Percentiles rank a stretch among this genome's conserved stretches.
These are phyloP conservation scores for Beauveria brongniartii DNA, from an alignment of 2,329 filamentous ascomycete species.

Conservation along the genomic window DNA sequence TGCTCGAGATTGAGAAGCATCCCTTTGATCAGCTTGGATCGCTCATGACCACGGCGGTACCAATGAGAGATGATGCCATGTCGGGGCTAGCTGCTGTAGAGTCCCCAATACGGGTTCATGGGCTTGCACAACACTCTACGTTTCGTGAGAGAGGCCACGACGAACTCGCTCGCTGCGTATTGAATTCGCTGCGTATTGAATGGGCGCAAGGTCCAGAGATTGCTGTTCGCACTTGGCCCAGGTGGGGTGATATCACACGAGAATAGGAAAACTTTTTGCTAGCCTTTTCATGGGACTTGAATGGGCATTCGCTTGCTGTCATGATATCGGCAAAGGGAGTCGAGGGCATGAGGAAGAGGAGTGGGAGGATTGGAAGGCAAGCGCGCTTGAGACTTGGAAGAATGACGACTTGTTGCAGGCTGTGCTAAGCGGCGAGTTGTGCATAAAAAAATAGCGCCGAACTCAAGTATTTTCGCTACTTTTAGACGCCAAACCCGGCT, in stretches of 20 bases:
- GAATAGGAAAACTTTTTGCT: slow-evolving; percentile 10
- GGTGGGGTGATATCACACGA: neutral
- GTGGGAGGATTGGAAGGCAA: neutral
- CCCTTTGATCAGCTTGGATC: slow-evolving; percentile 23
- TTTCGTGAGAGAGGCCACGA: slow-evolving; percentile 13
- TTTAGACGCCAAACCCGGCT: too few species aligned
- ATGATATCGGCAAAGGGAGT: neutral
- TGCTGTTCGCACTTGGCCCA: slow-evolving; percentile 15
- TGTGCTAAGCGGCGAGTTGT: neutral
- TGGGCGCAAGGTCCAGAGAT: slow-evolving; percentile 13
- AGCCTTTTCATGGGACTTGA: slow-evolving; percentile 12
- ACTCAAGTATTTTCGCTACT: neutral
- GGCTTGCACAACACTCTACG: too few species aligned
- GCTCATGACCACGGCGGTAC: slow-evolving; percentile 6
- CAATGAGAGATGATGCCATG: neutral
- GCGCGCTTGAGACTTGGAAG: neutral
- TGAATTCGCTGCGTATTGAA: slow-evolving; percentile 13
- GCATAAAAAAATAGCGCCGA: neutral
- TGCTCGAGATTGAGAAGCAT: slow-evolving; percentile 24
- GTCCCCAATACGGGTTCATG: slow-evolving; percentile 7
- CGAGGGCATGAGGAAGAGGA: neutral
- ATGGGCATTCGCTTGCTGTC: neutral
- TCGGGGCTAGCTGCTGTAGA: neutral
- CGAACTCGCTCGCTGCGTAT: too few species aligned
- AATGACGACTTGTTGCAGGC: neutral